Conservation (phyloP, 352 stramenopile genomes). For the Phytopythium cucurbitacearum region DNA sequence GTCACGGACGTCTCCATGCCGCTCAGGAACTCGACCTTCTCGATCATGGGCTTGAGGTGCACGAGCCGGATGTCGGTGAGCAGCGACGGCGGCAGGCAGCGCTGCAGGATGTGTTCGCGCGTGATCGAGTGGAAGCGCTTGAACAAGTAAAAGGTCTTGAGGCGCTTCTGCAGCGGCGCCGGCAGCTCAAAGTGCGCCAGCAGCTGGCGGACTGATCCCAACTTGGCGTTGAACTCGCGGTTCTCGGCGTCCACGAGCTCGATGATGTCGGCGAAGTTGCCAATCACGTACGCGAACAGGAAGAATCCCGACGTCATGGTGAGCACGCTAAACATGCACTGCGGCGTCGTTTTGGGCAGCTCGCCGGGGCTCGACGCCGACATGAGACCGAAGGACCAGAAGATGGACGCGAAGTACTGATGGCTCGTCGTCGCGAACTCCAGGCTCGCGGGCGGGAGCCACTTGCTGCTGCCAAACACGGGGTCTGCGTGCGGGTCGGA, state of each 20-base stretch:
- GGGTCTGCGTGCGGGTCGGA: conserved; percentile 9
- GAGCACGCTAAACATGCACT: conserved; percentile 33
- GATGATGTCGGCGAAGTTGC: conserved; percentile 40
- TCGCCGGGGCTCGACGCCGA: conserved; percentile 30
- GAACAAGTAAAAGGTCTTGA: conserved; percentile 54
- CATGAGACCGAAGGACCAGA: conserved; percentile 44
- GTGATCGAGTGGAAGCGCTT: conserved; percentile 51
- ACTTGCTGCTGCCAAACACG: conserved; percentile 24
- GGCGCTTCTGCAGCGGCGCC: conserved; percentile 20
- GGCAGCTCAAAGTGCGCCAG: conserved; percentile 37
- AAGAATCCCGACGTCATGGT: conserved; percentile 32
- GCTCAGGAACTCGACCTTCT: conserved; percentile 46
- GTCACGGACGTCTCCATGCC: conserved; percentile 44
- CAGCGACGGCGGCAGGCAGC: conserved; percentile 41
- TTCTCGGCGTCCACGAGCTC: conserved; percentile 42
- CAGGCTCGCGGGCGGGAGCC: conserved; percentile 17
- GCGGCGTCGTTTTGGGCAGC: conserved; percentile 20
- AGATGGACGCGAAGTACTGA: conserved; percentile 30
- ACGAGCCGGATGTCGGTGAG: conserved; percentile 50
- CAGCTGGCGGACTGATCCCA: conserved; percentile 37
- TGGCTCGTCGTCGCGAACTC: conserved; percentile 12
- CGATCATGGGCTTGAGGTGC: conserved; percentile 46
- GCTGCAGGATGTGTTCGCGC: conserved; percentile 36
- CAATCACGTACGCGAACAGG: conserved; percentile 39
- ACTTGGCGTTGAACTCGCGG: conserved; percentile 42